Conservation (phyloP, 2,329 filamentous ascomycete genomes). For the Epichloe bromicola region DNA sequence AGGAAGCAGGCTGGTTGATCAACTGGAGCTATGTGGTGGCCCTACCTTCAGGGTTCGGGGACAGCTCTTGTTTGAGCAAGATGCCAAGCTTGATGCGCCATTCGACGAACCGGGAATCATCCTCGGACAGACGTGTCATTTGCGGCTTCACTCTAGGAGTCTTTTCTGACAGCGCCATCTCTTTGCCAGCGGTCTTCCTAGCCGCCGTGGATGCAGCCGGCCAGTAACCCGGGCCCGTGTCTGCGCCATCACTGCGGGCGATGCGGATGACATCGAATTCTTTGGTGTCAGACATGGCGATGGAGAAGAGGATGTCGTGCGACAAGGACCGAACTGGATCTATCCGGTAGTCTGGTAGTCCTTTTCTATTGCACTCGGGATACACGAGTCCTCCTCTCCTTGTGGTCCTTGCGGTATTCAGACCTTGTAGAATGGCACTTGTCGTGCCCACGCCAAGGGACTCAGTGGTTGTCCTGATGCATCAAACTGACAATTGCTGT, state of each 20-base stretch:
- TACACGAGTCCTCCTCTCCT: neutral
- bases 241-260: conserved; percentile 32
- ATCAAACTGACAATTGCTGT: neutral
- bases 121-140: conserved; percentile 28
- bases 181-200: conserved; percentile 24
- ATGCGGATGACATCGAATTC: conserved; percentile 30
- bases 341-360: too few species aligned
- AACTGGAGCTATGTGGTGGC: neutral
- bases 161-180: conserved; percentile 19
- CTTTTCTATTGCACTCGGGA: neutral
- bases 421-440: neutral
- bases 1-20: too few species aligned
- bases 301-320: neutral
- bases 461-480: neutral
- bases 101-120: conserved; percentile 30
- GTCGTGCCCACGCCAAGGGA: neutral
- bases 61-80: conserved; percentile 31
- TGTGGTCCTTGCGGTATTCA: neutral
- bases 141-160: conserved; percentile 27
- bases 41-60: conserved; percentile 27
- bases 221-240: conserved; percentile 33
- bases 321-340: neutral
- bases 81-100: conserved; percentile 34
- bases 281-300: conserved; percentile 20
- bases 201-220: conserved; percentile 18